phyloP scores from a whole-genome alignment of 805 yeast genomes.

The Pichia eremophila region DNA sequence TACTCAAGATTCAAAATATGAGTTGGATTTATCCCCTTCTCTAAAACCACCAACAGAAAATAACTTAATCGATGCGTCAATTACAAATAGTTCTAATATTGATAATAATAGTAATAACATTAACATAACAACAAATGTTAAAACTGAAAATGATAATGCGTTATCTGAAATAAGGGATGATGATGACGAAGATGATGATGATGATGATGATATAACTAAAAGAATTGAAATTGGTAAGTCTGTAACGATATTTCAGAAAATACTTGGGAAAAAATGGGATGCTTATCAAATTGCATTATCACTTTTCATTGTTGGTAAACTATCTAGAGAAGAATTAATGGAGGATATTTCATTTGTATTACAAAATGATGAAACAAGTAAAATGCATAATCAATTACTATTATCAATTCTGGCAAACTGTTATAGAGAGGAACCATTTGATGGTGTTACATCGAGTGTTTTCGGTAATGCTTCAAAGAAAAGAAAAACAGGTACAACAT shows the following conservation, averaged over 20 bases:
- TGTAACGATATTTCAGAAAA: constrained; percentile 63
- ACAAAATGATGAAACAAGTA: constrained; percentile 32
- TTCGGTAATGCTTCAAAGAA: constrained; percentile 35
- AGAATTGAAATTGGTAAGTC: constrained; percentile 55
- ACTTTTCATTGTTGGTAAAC: constrained; percentile 65
- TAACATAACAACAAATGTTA: too few species aligned
- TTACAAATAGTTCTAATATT: neutral
- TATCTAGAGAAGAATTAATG: constrained; percentile 68
- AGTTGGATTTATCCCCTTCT: too few species aligned
- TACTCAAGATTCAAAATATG: too few species aligned
- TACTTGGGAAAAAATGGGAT: constrained; percentile 78
- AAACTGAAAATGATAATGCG: too few species aligned
- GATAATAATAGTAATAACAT: too few species aligned
- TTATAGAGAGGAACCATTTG: constrained; percentile 63
- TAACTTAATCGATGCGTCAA: too few species aligned
- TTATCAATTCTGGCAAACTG: constrained; percentile 80
- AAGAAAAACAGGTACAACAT: constrained; percentile 40
- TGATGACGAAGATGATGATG: neutral
- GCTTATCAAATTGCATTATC: constrained; percentile 73
- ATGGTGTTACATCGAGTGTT: constrained; percentile 38
- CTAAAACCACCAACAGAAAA: too few species aligned
- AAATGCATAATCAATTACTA: constrained; percentile 75
- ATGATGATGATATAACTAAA: constrained; percentile 8
- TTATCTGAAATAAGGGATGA: neutral
- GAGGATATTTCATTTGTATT: constrained; percentile 49